These are phyloP conservation scores for Boechera stricta DNA, from an alignment of 345 rosid species.

Conservation along the genomic window DNA sequence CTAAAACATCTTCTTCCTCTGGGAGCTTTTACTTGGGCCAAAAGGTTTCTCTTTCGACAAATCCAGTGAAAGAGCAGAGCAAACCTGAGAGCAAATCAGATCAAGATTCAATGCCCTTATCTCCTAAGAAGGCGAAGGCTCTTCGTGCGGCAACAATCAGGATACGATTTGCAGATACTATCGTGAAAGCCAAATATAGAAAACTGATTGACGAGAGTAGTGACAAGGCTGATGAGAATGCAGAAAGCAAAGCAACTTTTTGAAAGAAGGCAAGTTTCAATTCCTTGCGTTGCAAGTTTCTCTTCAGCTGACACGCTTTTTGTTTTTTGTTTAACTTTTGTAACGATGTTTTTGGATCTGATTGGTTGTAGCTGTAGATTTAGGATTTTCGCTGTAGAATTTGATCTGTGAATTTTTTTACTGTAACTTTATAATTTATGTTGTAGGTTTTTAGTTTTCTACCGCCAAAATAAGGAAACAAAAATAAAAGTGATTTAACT, in stretches of 20 bases:
- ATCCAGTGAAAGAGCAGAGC: neutral
- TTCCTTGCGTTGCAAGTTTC: neutral
- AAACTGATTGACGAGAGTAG: neutral
- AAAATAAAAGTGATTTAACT: too few species aligned
- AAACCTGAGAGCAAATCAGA: neutral
- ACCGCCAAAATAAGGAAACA: too few species aligned
- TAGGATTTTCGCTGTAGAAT: too few species aligned
- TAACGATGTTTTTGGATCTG: neutral
- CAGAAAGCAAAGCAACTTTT: neutral
- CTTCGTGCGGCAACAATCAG: constrained; percentile 2
- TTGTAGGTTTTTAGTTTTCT: too few species aligned
- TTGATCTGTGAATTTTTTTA: too few species aligned
- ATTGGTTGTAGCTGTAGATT: too few species aligned
- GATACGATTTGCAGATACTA: constrained; percentile 26
- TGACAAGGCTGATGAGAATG: neutral
- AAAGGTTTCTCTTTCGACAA: neutral
- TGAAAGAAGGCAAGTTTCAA: neutral
- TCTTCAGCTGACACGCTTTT: neutral
- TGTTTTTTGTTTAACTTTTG: neutral
- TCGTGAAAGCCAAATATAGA: constrained; percentile 3
- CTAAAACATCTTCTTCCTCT: neutral
- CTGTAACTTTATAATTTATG: too few species aligned
- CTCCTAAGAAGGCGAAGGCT: constrained; percentile 10
- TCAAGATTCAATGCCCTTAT: neutral
- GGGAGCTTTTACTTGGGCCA: neutral